Conservation (phyloP, 495 filamentous ascomycete species). For the Aspergillus sparsus region DNA sequence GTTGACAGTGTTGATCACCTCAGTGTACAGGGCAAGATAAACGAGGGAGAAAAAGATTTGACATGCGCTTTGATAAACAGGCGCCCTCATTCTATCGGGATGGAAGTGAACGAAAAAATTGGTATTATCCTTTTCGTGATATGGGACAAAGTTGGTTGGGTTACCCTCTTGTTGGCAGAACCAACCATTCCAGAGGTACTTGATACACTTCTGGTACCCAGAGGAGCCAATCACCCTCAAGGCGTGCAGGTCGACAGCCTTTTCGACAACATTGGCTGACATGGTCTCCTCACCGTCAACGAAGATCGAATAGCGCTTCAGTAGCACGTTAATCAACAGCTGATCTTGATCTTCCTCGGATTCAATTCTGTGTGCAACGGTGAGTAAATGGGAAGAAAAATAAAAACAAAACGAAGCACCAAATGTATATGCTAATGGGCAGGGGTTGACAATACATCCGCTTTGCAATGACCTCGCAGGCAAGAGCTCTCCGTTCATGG, state of each 20-base stretch:
- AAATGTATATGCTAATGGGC: no score
- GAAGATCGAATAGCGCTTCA: conserved; percentile 87
- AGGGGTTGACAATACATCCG: conserved; percentile 54
- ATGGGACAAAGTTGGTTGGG: conserved; percentile 80
- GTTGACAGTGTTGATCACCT: conserved; percentile 91
- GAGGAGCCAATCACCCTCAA: conserved; percentile 82
- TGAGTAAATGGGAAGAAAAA: no score
- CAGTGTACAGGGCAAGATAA: conserved; percentile 82
- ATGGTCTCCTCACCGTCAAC: conserved; percentile 66
- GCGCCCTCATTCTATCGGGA: conserved; percentile 89
- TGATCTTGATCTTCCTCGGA: conserved; percentile 71
- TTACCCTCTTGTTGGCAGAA: conserved; percentile 91
- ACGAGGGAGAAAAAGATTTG: conserved; percentile 82
- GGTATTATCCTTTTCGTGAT: conserved; percentile 71
- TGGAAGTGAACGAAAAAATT: conserved; percentile 80
- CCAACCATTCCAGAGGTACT: conserved; percentile 93
- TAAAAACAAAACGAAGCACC: no score
- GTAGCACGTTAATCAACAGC: conserved; percentile 76
- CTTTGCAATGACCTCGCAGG: conserved; percentile 97
- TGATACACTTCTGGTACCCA: conserved; percentile 94
- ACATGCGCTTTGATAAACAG: conserved; percentile 85
- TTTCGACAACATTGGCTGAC: conserved; percentile 85
- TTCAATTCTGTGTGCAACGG: conserved; percentile 64
- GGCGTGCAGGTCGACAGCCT: conserved; percentile 89
- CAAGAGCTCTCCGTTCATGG: conserved; percentile 72